Conservation (phyloP, 73 alveolate genomes). For the Breviolum minutum region DNA sequence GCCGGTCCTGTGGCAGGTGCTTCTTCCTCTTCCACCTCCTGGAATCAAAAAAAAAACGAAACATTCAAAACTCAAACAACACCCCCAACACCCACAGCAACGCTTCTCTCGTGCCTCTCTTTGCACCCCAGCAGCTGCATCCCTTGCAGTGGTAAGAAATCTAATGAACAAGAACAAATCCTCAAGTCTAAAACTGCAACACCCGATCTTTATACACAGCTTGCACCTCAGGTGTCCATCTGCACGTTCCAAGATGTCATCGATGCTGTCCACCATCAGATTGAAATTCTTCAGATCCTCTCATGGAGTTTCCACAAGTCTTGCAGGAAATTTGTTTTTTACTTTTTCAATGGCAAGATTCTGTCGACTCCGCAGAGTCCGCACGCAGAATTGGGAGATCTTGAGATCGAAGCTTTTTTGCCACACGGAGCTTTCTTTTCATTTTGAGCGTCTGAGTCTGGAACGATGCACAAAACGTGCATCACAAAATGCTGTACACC, state of each 20-base stretch:
- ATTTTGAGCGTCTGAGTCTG: not conserved
- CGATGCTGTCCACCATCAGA: constrained; percentile 84
- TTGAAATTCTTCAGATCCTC: constrained; percentile 90
- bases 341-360: too few relatives aligned
- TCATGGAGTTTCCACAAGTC: not conserved
- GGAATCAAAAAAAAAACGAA: not conserved
- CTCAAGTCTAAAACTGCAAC: not conserved
- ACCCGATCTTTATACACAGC: not conserved
- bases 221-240: constrained; percentile 43
- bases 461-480: not conserved
- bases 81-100: not conserved
- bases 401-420: too few relatives aligned
- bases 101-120: not conserved
- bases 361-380: too few relatives aligned
- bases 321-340: too few relatives aligned
- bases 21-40: constrained; percentile 16
- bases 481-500: not conserved
- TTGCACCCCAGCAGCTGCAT: constrained; percentile 67
- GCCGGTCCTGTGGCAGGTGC: not conserved
- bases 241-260: constrained; percentile 61
- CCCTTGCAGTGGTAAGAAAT: not conserved
- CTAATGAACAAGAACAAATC: not conserved
- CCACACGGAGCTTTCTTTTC: not conserved
- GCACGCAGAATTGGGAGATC: too few relatives aligned
- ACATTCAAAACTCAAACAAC: not conserved